Percentiles rank a stretch among this genome's conserved stretches.
Conservation (phyloP, 2,329 filamentous ascomycete genomes). For the Sphaerulina populicola region DNA sequence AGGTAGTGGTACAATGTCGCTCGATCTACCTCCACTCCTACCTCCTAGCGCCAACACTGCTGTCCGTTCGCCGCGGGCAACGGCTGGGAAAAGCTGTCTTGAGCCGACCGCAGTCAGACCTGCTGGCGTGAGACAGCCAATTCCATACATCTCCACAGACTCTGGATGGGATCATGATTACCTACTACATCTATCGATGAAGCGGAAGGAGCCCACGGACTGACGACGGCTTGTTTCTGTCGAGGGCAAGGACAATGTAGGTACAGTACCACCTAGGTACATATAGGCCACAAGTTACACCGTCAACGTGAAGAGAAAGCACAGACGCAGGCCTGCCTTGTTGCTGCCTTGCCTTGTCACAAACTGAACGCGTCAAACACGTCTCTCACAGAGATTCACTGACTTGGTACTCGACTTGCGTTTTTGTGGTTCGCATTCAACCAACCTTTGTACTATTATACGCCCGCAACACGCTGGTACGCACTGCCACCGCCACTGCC, state of each 20-base stretch:
- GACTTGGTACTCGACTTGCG: neutral
- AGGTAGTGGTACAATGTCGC: too few species aligned
- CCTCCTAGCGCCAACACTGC: too few species aligned
- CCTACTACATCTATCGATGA: too few species aligned
- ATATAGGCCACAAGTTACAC: neutral
- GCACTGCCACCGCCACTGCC: neutral
- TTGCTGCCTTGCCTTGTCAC: neutral
- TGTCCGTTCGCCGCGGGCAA: conserved; percentile 7
- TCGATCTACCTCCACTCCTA: neutral
- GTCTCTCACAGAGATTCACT: neutral
- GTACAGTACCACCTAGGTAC: neutral
- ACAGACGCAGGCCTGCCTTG: neutral
- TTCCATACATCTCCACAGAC: neutral
- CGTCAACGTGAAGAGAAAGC: neutral
- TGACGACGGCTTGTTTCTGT: too few species aligned
- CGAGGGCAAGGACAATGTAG: too few species aligned
- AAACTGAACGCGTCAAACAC: neutral
- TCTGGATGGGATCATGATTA: too few species aligned
- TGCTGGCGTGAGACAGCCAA: neutral
- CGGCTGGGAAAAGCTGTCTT: neutral
- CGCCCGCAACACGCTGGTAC: neutral
- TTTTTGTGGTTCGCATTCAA: neutral
- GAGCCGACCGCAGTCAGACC: neutral
- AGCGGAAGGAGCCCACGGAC: too few species aligned
- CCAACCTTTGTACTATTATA: neutral